Base-by-base conservation (phyloP, 345 rosid species). In the Linum lewisii region DNA sequence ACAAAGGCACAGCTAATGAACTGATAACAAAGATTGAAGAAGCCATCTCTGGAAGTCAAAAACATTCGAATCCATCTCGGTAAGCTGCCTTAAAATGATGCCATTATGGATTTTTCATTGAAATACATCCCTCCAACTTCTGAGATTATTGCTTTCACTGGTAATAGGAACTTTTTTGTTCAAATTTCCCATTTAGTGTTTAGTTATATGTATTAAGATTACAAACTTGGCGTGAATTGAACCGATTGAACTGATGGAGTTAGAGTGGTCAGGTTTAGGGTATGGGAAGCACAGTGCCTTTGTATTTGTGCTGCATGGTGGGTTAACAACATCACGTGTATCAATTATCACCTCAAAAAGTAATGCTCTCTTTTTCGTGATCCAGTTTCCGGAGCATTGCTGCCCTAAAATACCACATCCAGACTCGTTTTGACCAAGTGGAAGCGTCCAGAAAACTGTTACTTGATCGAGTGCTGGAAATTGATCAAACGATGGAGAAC, bases 21-120 rank as follows among this genome's bases (percentile, higher is more conserved):
- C 73, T 92, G 75, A 81, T 81, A 15, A 81, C 83, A 78, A 92
- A 84, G 79, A 80, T 84, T 74, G 90, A 87, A 75, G 97, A 92
- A 68, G 83, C 88, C 58, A 80, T 88, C 73, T 67, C 81, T 57
- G 84, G 84, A 75, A 69, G 70, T 69, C 67, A 75, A 59, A 81
- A 79, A 68, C 81, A 77, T 69, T 79, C 80, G 11, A 79, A 74
- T 54, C 44, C 77, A 51, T 73, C 81, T 44, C 58, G 79, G 95
- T 87, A 32, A 69, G 88, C 77, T 38, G 15, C 45, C 16, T 15
- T 38, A 15, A 2, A 38, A 2, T 38, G 10, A 9, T 38, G 45
- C 45, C 1, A 38, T 38, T 38, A 38, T 15, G 16, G 16, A 6
- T 10, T 38, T 38, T 10, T 15, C 16, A 2, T 15, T 38, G 45